Conservation (phyloP, 2,329 filamentous ascomycete species). For the Trichoderma koningiopsis region DNA sequence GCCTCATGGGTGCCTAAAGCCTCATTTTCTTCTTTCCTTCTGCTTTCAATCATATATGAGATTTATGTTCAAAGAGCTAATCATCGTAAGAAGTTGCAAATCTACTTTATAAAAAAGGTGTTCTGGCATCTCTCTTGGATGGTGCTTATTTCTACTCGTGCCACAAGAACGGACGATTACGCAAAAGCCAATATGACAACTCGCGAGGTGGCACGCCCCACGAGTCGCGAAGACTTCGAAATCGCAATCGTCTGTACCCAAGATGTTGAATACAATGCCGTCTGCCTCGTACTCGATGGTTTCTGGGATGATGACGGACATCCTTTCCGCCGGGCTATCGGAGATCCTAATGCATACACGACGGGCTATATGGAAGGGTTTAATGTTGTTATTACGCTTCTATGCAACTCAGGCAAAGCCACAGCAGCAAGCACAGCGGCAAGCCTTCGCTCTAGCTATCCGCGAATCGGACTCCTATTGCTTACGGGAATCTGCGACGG, state of each 20-base stretch:
- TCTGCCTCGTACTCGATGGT: conserved; percentile 23
- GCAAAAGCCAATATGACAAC: neutral
- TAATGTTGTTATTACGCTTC: conserved; percentile 16
- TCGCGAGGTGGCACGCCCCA: neutral
- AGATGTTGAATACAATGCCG: neutral
- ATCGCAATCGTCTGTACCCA: neutral
- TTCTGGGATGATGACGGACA: conserved; percentile 26
- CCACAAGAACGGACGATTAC: neutral
- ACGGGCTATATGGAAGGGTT: conserved; percentile 29
- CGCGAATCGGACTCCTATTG: neutral
- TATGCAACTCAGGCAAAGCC: neutral
- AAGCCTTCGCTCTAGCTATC: neutral
- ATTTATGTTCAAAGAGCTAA: too few relatives aligned
- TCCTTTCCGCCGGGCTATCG: conserved; percentile 30
- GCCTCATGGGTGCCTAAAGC: too few relatives aligned
- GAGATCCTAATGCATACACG: conserved; percentile 37
- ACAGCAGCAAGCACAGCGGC: neutral
- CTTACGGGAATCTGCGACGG: neutral
- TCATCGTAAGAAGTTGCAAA: neutral
- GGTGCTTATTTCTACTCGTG: too few relatives aligned
- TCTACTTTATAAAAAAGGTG: neutral
- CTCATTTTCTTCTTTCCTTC: too few relatives aligned
- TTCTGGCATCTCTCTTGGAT: too few relatives aligned
- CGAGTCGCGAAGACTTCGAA: neutral
- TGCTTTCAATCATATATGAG: too few relatives aligned